Percentiles rank a stretch among this genome's conserved stretches.
Evolutionary conservation across 2,329 filamentous ascomycete species (phyloP).

Genomic region (Madurella mycetomatis): DNA sequence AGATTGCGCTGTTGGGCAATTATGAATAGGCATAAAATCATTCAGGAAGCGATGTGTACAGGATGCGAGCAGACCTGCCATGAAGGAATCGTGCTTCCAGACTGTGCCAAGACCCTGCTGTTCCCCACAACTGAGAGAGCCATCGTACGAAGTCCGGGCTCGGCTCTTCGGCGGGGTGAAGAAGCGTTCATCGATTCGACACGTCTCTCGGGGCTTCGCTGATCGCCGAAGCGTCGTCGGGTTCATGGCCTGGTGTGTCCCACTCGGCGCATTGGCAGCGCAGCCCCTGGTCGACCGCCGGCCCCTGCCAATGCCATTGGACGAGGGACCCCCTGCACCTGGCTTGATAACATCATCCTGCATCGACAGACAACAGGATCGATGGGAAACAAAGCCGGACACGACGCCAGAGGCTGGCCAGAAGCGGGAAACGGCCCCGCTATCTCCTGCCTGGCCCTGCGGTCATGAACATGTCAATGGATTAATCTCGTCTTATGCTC

Average conservation of each 20-base stretch:
- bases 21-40: too few relatives aligned
- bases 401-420: not conserved
- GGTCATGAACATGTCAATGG: not conserved
- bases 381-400: constrained; percentile 10
- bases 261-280: constrained; percentile 16
- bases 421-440: not conserved
- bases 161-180: too few relatives aligned
- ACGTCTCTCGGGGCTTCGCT: not conserved
- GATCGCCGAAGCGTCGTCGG: constrained; percentile 6
- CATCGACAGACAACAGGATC: constrained; percentile 14
- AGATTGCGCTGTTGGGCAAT: too few relatives aligned
- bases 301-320: constrained; percentile 16
- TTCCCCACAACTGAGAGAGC: too few relatives aligned
- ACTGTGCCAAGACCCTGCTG: too few relatives aligned
- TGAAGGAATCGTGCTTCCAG: too few relatives aligned
- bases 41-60: too few relatives aligned
- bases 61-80: too few relatives aligned
- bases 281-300: constrained; percentile 2
- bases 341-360: constrained; percentile 24
- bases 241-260: constrained; percentile 4
- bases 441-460: not conserved
- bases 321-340: constrained; percentile 10
- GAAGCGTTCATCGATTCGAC: not conserved
- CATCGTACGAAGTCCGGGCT: too few relatives aligned
- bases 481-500: not conserved